Conservation (phyloP, 2,329 filamentous ascomycete genomes). For the Botrytis fragariae region DNA sequence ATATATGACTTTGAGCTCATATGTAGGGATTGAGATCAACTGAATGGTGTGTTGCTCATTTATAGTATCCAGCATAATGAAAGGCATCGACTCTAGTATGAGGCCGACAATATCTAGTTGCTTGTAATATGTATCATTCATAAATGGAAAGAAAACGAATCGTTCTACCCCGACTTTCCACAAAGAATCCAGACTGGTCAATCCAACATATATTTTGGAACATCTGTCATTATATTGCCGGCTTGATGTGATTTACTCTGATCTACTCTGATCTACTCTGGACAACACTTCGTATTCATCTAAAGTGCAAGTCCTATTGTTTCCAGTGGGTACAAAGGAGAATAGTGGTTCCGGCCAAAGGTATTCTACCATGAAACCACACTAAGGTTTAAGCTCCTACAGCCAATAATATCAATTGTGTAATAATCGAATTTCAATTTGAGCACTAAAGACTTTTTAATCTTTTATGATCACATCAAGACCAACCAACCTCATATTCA, state of each 20-base stretch:
- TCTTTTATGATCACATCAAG: background rate
- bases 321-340: background rate
- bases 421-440: conserved; percentile 14
- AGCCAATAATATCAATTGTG: conserved; percentile 4
- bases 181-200: background rate
- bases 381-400: background rate
- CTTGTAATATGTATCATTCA: background rate
- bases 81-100: background rate
- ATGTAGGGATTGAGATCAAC: background rate
- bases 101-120: background rate
- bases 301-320: background rate
- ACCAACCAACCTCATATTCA: background rate
- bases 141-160: background rate
- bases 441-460: background rate
- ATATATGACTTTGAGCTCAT: background rate
- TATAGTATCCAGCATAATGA: too few relatives aligned
- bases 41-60: too few relatives aligned
- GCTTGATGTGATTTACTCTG: background rate
- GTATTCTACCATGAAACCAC: background rate
- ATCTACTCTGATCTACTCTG: background rate
- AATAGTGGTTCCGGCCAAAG: background rate
- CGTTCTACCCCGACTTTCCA: too few relatives aligned
- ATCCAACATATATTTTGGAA: background rate
- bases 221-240: too few relatives aligned
- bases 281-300: background rate